A percentile compares a stretch with the other conserved stretches of the same genome.
Conservation (phyloP, 1,284 basidiomycete species). For the Amylostereum areolatum region DNA sequence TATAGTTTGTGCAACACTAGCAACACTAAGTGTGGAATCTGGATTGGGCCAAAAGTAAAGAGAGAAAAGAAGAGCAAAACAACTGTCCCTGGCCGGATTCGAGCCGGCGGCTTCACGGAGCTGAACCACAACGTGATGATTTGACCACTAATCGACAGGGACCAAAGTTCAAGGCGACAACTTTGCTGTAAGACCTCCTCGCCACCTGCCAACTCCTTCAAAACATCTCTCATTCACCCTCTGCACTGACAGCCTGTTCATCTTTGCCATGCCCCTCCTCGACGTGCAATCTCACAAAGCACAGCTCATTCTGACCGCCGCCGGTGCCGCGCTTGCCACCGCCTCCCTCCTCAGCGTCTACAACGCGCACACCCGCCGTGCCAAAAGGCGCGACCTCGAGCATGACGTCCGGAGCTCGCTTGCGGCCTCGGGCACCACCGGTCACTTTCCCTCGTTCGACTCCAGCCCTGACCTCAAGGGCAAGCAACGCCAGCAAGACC, state of each 20-base stretch:
- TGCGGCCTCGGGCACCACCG: too few relatives aligned
- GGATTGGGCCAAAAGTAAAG: too few relatives aligned
- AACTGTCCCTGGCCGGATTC: too few relatives aligned
- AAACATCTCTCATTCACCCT: too few relatives aligned
- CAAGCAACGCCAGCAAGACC: background rate
- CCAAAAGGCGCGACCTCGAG: constrained; percentile 48
- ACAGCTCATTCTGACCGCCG: constrained; percentile 57
- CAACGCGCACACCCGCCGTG: constrained; percentile 38
- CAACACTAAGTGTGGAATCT: too few relatives aligned
- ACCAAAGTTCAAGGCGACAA: constrained; percentile 11
- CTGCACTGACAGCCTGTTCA: too few relatives aligned
- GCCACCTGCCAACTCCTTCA: too few relatives aligned
- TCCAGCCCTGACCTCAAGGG: constrained; percentile 5
- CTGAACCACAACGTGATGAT: constrained; percentile 22
- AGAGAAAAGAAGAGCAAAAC: too few relatives aligned
- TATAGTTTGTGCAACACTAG: too few relatives aligned
- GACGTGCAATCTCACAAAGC: constrained; percentile 36
- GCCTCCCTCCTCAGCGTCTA: constrained; percentile 52
- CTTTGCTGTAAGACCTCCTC: too few relatives aligned
- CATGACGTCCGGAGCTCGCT: constrained; percentile 52
- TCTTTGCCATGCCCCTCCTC: constrained; percentile 13
- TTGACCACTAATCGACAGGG: constrained; percentile 27
- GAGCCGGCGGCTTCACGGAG: background rate
- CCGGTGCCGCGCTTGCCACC: constrained; percentile 58
- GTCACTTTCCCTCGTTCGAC: too few relatives aligned